Evolutionary conservation across 768 basidiomycete species (phyloP), one percentile per base, ranked within the genome.

Genomic region (Mycena alexandri): DNA sequence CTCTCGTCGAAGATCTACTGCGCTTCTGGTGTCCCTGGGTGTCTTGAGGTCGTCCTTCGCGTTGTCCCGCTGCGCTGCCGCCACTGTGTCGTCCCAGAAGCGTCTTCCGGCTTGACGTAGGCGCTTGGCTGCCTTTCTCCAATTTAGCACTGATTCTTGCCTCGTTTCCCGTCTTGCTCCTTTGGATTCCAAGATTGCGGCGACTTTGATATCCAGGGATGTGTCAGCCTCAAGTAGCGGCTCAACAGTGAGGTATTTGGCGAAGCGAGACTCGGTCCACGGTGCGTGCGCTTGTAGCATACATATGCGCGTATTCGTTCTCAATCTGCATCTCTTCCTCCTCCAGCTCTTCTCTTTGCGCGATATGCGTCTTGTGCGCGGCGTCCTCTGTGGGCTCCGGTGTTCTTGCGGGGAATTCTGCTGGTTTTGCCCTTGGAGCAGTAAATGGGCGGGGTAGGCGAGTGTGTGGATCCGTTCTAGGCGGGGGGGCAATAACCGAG

Each of bases 161-260:
- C n/a, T 1, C 2, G 33, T 4, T 2, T 2, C n/a, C 14, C 6
- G 9, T 6, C 4, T 0, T 2, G 19, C 6, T 46, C 6, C 29
- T 29, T 29, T 6, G 29, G 29, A 29, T 29, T 29, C 29, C 29
- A 6, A 6, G 29, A 6, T 29, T 3, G 29, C 3, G 29, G 29
- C 29, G 3, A 29, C 29, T 3, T 3, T 6, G 29, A 29, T 6
- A 3, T 29, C 29, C 6, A 6, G 29, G 3, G 29, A 6, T 29
- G 29, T 29, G 33, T 63, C 61, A 55, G 52, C n/a, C 3, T 63
- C 53, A 5, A 16, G 0, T 0, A 36, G n/a, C 1, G 24, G 12
- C 11, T 68, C 60, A 4, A 68, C 33, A 11, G 36, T 36, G 41
- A 68, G 61, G 61, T 68, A 68, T 43, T 57, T 61, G 43, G 65